Percentiles rank a stretch among this genome's conserved stretches.
Conservation (phyloP, 1,139 yeast genomes). For the Blastobotrys indianensis region DNA sequence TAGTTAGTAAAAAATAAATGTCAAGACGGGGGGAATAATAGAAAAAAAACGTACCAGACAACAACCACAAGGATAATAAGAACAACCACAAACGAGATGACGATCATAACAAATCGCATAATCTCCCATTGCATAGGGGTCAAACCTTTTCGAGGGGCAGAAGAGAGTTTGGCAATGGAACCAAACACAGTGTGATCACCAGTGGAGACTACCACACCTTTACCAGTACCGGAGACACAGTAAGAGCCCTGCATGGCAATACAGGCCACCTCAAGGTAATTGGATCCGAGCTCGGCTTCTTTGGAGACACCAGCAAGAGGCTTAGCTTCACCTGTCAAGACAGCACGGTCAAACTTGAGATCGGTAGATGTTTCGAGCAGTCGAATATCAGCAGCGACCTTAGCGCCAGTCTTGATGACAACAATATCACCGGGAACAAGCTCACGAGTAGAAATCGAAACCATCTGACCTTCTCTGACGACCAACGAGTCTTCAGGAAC, state of each 20-base stretch:
- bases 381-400: constrained; percentile 48
- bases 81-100: constrained; percentile 38
- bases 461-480: constrained; percentile 38
- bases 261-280: constrained; percentile 42
- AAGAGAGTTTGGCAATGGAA: constrained; percentile 41
- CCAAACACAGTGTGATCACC: constrained; percentile 48
- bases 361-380: constrained; percentile 35
- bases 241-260: constrained; percentile 48
- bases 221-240: constrained; percentile 45
- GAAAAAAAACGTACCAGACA: constrained; percentile 43
- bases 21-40: too few species aligned
- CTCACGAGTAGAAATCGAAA: constrained; percentile 36
- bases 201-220: constrained; percentile 43
- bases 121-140: constrained; percentile 46
- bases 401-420: constrained; percentile 42
- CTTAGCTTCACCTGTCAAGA: constrained; percentile 50
- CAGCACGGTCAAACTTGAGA: constrained; percentile 47
- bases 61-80: constrained; percentile 40
- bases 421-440: constrained; percentile 50
- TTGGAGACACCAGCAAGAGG: constrained; percentile 42
- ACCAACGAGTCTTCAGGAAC: constrained; percentile 44
- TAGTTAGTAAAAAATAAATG: constrained; percentile 29
- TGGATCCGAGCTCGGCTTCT: constrained; percentile 24
- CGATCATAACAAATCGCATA: constrained; percentile 40
- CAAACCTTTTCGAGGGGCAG: constrained; percentile 36